Evolutionary conservation across 768 basidiomycete species (phyloP).

Genomic region (Russula abietina): DNA sequence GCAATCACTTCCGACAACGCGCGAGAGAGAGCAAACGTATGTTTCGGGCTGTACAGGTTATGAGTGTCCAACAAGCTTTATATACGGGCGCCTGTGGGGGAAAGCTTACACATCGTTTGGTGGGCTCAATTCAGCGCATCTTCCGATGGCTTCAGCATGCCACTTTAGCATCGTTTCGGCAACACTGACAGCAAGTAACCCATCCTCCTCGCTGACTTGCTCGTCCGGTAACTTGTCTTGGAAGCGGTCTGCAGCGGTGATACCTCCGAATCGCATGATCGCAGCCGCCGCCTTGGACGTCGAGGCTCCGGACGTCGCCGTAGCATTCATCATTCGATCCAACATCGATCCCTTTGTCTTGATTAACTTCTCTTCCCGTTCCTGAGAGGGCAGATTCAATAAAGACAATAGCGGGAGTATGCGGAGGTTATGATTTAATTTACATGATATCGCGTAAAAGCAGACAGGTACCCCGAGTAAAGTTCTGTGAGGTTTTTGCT

Average conservation of each 20-base stretch:
- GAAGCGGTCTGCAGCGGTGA: slow-evolving; percentile 43
- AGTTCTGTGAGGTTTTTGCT: slow-evolving; percentile 74
- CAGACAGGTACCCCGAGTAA: slow-evolving; percentile 62
- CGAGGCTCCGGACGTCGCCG: slow-evolving; percentile 50
- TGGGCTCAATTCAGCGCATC: slow-evolving; percentile 85
- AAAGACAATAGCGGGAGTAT: neutral
- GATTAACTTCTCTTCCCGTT: slow-evolving; percentile 42
- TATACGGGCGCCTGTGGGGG: neutral
- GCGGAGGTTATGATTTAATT: slow-evolving; percentile 26
- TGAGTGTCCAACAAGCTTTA: neutral
- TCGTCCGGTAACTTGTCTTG: slow-evolving; percentile 59
- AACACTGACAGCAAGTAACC: slow-evolving; percentile 61
- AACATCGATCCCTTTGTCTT: slow-evolving; percentile 73
- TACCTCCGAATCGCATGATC: slow-evolving; percentile 85
- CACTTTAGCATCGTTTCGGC: slow-evolving; percentile 92
- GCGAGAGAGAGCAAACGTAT: slow-evolving; percentile 74
- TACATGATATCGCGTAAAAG: slow-evolving; percentile 89
- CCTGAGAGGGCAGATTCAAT: slow-evolving; percentile 30
- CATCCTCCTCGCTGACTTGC: slow-evolving; percentile 73
- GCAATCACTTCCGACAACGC: slow-evolving; percentile 85
- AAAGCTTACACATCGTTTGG: slow-evolving; percentile 73
- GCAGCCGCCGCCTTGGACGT: slow-evolving; percentile 81
- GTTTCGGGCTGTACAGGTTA: slow-evolving; percentile 67
- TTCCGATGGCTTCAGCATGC: slow-evolving; percentile 95
- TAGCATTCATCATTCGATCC: slow-evolving; percentile 86